Base-by-base conservation (phyloP, 768 basidiomycete species). In the Fomitopsis serialis region DNA sequence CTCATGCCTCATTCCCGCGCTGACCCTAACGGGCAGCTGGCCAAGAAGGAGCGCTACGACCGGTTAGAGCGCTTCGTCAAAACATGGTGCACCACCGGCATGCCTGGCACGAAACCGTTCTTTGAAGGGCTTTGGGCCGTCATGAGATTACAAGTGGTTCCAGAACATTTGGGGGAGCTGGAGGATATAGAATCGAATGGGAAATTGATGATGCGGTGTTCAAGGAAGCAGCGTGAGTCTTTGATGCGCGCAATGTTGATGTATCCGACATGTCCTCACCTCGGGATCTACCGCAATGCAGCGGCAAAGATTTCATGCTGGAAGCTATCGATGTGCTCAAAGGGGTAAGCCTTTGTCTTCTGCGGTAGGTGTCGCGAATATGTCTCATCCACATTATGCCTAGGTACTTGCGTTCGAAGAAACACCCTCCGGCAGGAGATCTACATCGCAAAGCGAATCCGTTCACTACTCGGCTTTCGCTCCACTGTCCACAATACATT, bases 151-250 rank as follows among this genome's bases (percentile, higher is more conserved):
- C 91, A 94, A 65, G 82, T 84, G 42, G 77, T 94, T 43, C 90
- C 92, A 46, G 82, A 85, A 64, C 78, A 79, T 43, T 75, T 91
- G 37, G 92, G 93, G 92, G 93, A 50, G 88, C 89, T 32, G 93
- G 91, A 44, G 67, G 69, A 29, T 75, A 74, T 61, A 75, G 79
- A 61, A 83, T 95, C 50, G 80, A 88, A 61, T 96, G 93, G 93
- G 90, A 93, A 73, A 74, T 95, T 21, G 93, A 96, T 68, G 93
- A 96, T 73, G 92, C 92, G 19, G 90, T 95, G 15, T 92, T 95
- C 72, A 87, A 92, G 64, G 93, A 96, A 71, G 82, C 92, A 58
- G 92, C 89, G 92, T 92, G 76, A 76, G 92, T 81, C 29, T 43
- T 50, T 36, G 48, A 46, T 64, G 53, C 42, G 43, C 50, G 27